phyloP scores from a whole-genome alignment of 495 filamentous ascomycete genomes.

The Acidomyces sp. region DNA sequence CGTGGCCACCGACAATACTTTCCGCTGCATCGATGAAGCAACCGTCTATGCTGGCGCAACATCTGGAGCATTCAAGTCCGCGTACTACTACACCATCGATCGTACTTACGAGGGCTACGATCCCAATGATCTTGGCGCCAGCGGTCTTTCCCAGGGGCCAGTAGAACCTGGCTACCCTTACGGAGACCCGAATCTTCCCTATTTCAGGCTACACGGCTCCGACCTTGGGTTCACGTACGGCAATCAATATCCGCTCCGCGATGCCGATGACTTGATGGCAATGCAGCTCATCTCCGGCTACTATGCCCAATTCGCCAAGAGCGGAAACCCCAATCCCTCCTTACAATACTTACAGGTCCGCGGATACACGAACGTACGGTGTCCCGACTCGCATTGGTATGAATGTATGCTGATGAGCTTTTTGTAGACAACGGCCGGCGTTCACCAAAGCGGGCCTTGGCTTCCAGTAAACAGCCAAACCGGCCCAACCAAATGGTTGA shows the following conservation, averaged over 20 bases:
- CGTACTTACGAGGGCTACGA: conserved; percentile 30
- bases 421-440: conserved; percentile 11
- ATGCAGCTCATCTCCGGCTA: conserved; percentile 17
- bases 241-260: conserved; percentile 18
- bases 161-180: conserved; percentile 25
- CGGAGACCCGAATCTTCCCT: conserved; percentile 28
- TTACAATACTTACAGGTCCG: conserved; percentile 15
- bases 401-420: neutral
- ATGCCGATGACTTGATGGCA: conserved; percentile 14
- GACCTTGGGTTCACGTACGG: conserved; percentile 20
- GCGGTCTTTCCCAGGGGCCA: conserved; percentile 18
- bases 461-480: conserved; percentile 12
- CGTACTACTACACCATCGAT: conserved; percentile 37
- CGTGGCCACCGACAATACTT: conserved; percentile 33
- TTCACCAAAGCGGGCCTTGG: conserved; percentile 12
- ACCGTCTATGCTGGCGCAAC: conserved; percentile 30
- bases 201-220: conserved; percentile 26
- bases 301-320: conserved; percentile 17
- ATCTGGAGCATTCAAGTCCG: conserved; percentile 26
- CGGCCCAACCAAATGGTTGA: conserved; percentile 15
- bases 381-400: neutral
- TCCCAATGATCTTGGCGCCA: conserved; percentile 31
- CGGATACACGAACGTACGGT: conserved; percentile 15
- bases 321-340: conserved; percentile 17
- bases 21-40: conserved; percentile 37